These are phyloP conservation scores for Fusarium sororula DNA, from an alignment of 2,329 filamentous ascomycete species.

Conservation along the genomic window DNA sequence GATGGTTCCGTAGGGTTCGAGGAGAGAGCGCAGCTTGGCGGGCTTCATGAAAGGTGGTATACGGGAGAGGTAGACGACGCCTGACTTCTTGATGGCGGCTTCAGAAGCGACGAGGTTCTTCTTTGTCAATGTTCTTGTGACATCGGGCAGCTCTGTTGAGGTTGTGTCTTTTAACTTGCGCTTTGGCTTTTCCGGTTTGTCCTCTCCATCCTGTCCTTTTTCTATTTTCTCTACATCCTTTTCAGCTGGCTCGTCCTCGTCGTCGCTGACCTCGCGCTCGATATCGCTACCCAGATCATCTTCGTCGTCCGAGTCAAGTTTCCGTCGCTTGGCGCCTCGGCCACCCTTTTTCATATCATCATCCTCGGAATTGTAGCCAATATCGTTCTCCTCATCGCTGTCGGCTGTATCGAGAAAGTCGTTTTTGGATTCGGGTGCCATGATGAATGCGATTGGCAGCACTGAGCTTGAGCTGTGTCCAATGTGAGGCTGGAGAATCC, in stretches of 20 bases:
- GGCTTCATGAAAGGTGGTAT: conserved; percentile 92
- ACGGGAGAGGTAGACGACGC: conserved; percentile 84
- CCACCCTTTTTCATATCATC: conserved; percentile 74
- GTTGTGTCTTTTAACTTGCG: conserved; percentile 42
- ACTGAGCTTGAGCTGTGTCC: neutral
- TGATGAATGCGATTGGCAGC: conserved; percentile 45
- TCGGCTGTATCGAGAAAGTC: conserved; percentile 71
- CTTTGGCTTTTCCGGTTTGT: conserved; percentile 34
- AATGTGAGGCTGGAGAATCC: conserved; percentile 15
- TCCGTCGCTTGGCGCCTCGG: conserved; percentile 70
- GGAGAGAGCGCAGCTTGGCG: conserved; percentile 76
- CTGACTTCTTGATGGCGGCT: conserved; percentile 74
- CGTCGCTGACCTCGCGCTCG: conserved; percentile 48
- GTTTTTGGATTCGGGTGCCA: conserved; percentile 76
- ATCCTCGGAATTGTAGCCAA: conserved; percentile 74
- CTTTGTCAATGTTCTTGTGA: conserved; percentile 66
- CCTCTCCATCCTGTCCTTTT: conserved; percentile 28
- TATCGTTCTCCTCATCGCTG: conserved; percentile 66
- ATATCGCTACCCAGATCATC: conserved; percentile 50
- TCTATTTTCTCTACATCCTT: conserved; percentile 37
- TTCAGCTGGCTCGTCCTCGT: conserved; percentile 46
- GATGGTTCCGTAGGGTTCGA: conserved; percentile 78
- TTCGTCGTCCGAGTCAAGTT: conserved; percentile 56
- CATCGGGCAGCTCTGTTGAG: conserved; percentile 53
- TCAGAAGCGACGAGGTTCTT: conserved; percentile 74